phyloP scores from a whole-genome alignment of 352 stramenopile species.

The Phytophthora boehmeriae region DNA sequence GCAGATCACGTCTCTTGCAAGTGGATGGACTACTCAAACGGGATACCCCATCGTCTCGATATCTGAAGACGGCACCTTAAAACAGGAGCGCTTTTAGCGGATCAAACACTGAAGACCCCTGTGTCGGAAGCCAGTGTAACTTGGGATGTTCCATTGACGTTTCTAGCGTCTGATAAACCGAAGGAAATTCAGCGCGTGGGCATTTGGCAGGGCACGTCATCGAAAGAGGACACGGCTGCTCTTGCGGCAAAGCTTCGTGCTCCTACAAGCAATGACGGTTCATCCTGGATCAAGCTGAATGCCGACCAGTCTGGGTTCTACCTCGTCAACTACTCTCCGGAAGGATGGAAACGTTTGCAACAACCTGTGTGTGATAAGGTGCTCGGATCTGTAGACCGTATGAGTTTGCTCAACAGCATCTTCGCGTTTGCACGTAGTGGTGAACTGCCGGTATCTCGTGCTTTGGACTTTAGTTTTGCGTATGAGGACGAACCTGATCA shows the following conservation, averaged over 20 bases:
- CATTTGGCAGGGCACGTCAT: constrained; percentile 56
- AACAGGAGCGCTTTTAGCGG: constrained; percentile 94
- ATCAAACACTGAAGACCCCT: constrained; percentile 72
- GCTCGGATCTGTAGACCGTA: constrained; percentile 88
- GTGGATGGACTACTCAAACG: constrained; percentile 94
- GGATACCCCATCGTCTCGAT: constrained; percentile 93
- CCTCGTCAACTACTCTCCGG: constrained; percentile 91
- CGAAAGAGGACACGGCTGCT: constrained; percentile 31
- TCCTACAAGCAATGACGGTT: constrained; percentile 16
- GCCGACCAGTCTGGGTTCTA: constrained; percentile 95
- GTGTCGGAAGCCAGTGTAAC: constrained; percentile 34
- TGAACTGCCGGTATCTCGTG: constrained; percentile 52
- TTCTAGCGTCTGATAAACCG: constrained; percentile 51
- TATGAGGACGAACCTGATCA: constrained; percentile 69
- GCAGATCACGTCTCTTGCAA: constrained; percentile 92
- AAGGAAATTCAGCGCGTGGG: constrained; percentile 56
- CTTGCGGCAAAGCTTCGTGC: constrained; percentile 59
- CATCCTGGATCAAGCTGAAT: constrained; percentile 96
- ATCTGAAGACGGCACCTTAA: constrained; percentile 55
- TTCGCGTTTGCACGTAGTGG: constrained; percentile 91
- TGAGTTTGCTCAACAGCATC: constrained; percentile 93
- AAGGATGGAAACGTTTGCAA: constrained; percentile 87
- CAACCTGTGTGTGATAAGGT: constrained; percentile 55
- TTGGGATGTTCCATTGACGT: constrained; percentile 91
- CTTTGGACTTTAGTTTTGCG: constrained; percentile 70